Percentiles rank a stretch among this genome's conserved stretches.
Conservation (phyloP, 2,329 filamentous ascomycete species). For the Hypoxylon sp. region DNA sequence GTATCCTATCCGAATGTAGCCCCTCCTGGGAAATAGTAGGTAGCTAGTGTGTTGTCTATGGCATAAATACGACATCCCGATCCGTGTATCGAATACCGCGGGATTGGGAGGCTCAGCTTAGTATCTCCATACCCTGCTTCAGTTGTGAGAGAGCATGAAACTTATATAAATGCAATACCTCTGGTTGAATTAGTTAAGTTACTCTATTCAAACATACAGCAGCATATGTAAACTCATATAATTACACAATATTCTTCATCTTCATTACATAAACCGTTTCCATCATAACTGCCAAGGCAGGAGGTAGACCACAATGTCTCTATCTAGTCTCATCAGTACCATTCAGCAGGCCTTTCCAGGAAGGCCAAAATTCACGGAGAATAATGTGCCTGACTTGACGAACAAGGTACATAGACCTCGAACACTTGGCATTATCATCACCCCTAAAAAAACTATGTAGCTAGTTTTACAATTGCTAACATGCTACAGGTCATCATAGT, state of each 20-base stretch:
- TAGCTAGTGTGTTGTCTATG: background rate
- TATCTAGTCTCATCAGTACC: conserved; percentile 6
- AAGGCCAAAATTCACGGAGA: conserved; percentile 42
- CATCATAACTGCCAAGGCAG: background rate
- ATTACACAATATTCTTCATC: background rate
- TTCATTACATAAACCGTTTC: background rate
- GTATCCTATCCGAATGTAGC: background rate
- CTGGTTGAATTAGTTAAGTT: background rate
- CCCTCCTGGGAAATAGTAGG: background rate
- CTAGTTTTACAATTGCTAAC: background rate
- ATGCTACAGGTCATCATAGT: conserved; percentile 40
- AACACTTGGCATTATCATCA: background rate
- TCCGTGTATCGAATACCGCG: conserved; percentile 5
- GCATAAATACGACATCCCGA: background rate
- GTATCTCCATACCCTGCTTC: background rate
- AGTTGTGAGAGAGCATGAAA: background rate
- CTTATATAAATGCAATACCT: conserved; percentile 1
- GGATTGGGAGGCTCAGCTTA: background rate
- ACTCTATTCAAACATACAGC: background rate
- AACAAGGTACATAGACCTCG: conserved; percentile 23
- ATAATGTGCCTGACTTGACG: conserved; percentile 39
- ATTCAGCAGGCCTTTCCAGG: conserved; percentile 27
- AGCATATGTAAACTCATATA: background rate
- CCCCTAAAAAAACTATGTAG: background rate
- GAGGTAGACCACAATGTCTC: conserved; percentile 26